Percentiles rank a stretch among this genome's conserved stretches.
These are phyloP conservation scores for Sordariomycetes sp. DNA, from an alignment of 2,329 filamentous ascomycete species.

Conservation along the genomic window DNA sequence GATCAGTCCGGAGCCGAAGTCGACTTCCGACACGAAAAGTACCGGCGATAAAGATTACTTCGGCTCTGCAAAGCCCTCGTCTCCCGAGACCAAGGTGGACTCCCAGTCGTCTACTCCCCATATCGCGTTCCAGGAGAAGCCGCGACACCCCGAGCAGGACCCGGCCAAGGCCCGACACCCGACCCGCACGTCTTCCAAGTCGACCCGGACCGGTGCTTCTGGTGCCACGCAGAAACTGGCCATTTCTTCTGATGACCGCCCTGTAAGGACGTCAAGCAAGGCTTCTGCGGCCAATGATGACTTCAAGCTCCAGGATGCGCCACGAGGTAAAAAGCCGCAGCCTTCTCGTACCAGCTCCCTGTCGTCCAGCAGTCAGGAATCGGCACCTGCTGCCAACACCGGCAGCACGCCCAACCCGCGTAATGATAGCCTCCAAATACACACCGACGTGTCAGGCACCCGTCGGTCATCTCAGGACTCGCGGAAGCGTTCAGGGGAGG, in stretches of 20 bases:
- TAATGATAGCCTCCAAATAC: not conserved
- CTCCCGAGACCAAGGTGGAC: slow-evolving; percentile 25
- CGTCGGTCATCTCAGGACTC: slow-evolving; percentile 4
- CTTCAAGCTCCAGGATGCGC: slow-evolving; percentile 74
- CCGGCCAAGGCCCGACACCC: slow-evolving; percentile 35
- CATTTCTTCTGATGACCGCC: slow-evolving; percentile 24
- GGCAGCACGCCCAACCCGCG: not conserved
- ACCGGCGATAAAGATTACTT: slow-evolving; percentile 49
- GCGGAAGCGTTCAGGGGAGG: slow-evolving; percentile 3
- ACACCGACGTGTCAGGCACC: not conserved
- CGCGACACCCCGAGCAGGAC: slow-evolving; percentile 39
- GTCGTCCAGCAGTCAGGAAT: slow-evolving; percentile 15
- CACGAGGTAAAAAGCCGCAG: slow-evolving; percentile 46
- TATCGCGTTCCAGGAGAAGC: slow-evolving; percentile 84
- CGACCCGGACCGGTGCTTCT: slow-evolving; percentile 6
- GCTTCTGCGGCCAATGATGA: slow-evolving; percentile 36
- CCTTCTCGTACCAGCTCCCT: slow-evolving; percentile 33
- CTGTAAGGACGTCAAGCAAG: slow-evolving; percentile 21
- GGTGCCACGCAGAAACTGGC: slow-evolving; percentile 19
- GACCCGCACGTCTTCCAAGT: slow-evolving; percentile 37
- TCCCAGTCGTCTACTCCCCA: slow-evolving; percentile 59
- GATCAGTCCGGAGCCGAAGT: slow-evolving; percentile 41
- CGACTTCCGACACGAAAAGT: slow-evolving; percentile 36
- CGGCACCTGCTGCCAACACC: slow-evolving; percentile 10
- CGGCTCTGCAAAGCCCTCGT: slow-evolving; percentile 27